A percentile compares a stretch with the other conserved stretches of the same genome.
phyloP scores from a whole-genome alignment of 2,329 filamentous ascomycete genomes.

The Arthrobotrys pseudoclavata region DNA sequence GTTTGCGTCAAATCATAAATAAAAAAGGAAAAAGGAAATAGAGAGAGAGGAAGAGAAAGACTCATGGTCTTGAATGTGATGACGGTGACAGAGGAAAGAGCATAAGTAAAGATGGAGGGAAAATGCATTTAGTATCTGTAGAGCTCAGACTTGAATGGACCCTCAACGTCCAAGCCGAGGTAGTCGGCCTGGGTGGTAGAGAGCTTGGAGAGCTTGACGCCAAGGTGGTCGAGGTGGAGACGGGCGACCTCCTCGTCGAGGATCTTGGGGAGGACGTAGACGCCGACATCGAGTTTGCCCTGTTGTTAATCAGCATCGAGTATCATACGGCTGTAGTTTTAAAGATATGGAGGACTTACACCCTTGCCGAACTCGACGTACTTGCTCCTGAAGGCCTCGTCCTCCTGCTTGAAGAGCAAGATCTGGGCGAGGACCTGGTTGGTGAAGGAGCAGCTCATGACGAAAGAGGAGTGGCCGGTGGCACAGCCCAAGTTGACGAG shows the following conservation, averaged over 20 bases:
- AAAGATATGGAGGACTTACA: slow-evolving; percentile 37
- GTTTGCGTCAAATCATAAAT: slow-evolving; percentile 42
- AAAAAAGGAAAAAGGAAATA: slow-evolving; percentile 56
- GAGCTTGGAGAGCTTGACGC: slow-evolving; percentile 88
- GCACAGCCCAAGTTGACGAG: slow-evolving; percentile 99
- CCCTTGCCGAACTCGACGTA: slow-evolving; percentile 94
- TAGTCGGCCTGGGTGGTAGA: slow-evolving; percentile 92
- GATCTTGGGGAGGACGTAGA: slow-evolving; percentile 98
- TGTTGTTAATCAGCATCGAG: slow-evolving; percentile 18
- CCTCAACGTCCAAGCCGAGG: slow-evolving; percentile 85
- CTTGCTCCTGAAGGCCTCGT: slow-evolving; percentile 89
- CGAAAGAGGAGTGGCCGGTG: slow-evolving; percentile 98
- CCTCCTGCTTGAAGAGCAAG: slow-evolving; percentile 93
- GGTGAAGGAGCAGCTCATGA: slow-evolving; percentile 99
- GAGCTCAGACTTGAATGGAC: slow-evolving; percentile 96
- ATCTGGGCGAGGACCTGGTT: slow-evolving; percentile 99
- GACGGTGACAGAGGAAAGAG: slow-evolving; percentile 2
- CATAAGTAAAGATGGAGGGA: not conserved
- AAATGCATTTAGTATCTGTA: slow-evolving; percentile 76
- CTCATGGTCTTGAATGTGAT: not conserved
- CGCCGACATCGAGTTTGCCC: slow-evolving; percentile 89
- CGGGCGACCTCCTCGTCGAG: slow-evolving; percentile 98
- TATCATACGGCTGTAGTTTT: not conserved
- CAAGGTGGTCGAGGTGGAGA: slow-evolving; percentile 89
- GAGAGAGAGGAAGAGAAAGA: not conserved